Percentiles rank a stretch among this genome's conserved stretches.
Conservation (phyloP, 2,329 filamentous ascomycete genomes). For the Xylariaceae sp. region DNA sequence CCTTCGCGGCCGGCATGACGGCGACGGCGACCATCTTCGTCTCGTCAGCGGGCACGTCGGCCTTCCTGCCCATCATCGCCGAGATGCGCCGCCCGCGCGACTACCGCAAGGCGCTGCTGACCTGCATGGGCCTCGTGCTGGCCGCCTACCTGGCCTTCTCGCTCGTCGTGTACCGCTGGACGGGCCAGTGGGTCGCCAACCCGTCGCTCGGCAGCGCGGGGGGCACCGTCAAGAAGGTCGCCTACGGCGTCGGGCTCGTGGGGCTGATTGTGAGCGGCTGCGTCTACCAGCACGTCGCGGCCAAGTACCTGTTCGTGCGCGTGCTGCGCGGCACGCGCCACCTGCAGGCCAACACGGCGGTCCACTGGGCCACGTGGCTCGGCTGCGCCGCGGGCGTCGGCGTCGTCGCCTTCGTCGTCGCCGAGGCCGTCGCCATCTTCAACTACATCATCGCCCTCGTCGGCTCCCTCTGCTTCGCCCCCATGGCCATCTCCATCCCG, state of each 20-base stretch:
- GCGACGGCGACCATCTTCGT: slow-evolving; percentile 53
- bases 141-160: slow-evolving; percentile 46
- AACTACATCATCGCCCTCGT: slow-evolving; percentile 8
- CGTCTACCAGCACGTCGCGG: slow-evolving; percentile 24
- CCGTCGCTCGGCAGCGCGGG: slow-evolving; percentile 56
- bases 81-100: slow-evolving; percentile 56
- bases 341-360: background rate
- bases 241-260: slow-evolving; percentile 51
- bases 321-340: slow-evolving; percentile 10
- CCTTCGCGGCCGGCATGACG: slow-evolving; percentile 51
- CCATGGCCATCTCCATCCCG: slow-evolving; percentile 8
- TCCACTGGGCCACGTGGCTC: background rate
- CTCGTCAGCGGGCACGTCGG: slow-evolving; percentile 49
- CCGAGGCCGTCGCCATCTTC: slow-evolving; percentile 10
- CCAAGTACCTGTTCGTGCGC: slow-evolving; percentile 28
- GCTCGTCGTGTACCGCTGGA: slow-evolving; percentile 54
- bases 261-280: slow-evolving; percentile 40
- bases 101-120: slow-evolving; percentile 52
- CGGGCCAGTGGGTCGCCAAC: slow-evolving; percentile 54
- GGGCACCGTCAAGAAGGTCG: slow-evolving; percentile 49
- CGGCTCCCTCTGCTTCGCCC: slow-evolving; percentile 9
- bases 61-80: slow-evolving; percentile 57
- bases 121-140: slow-evolving; percentile 51
- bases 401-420: slow-evolving; percentile 7
- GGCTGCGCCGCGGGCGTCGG: slow-evolving; percentile 1